These are phyloP conservation scores for Ogataea chonburiensis DNA, from an alignment of 805 yeast species.

Conservation along the genomic window DNA sequence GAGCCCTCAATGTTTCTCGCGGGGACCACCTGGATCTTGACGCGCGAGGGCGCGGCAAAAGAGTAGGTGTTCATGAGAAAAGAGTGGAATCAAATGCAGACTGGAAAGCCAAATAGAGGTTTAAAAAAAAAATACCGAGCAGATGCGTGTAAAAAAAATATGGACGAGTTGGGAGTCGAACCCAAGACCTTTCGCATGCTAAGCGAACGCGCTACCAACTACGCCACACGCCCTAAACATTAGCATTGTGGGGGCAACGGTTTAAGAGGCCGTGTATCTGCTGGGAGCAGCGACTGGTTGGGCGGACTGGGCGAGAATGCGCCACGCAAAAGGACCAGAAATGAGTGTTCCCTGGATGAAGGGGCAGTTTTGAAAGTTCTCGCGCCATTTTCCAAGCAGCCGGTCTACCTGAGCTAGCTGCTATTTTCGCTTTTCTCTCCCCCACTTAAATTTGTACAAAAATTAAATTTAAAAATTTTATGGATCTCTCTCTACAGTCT, in stretches of 20 bases:
- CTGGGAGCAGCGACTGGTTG: no score
- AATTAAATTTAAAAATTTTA: constrained; percentile 6
- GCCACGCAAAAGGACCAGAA: no score
- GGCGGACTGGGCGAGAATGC: no score
- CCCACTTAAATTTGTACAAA: constrained; percentile 1
- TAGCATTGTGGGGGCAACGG: background rate
- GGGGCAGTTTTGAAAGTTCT: no score
- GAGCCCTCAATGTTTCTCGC: constrained; percentile 45
- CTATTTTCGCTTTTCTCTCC: no score
- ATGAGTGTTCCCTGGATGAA: no score
- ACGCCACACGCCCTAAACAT: constrained; percentile 66
- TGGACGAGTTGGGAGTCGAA: constrained; percentile 76
- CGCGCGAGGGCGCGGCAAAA: constrained; percentile 64
- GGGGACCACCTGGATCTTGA: constrained; percentile 69
- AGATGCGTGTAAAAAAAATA: constrained; percentile 11
- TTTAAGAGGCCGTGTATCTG: no score
- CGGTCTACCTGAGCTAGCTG: no score
- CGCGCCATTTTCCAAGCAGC: no score
- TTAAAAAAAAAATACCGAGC: background rate
- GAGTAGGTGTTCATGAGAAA: constrained; percentile 40
- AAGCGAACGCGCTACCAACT: constrained; percentile 80
- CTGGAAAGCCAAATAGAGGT: constrained; percentile 1
- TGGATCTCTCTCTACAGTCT: constrained; percentile 27
- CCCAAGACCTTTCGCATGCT: constrained; percentile 80
- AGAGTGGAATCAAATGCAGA: background rate